Conservation (phyloP, 345 rosid genomes). For the Salix arbutifolia region DNA sequence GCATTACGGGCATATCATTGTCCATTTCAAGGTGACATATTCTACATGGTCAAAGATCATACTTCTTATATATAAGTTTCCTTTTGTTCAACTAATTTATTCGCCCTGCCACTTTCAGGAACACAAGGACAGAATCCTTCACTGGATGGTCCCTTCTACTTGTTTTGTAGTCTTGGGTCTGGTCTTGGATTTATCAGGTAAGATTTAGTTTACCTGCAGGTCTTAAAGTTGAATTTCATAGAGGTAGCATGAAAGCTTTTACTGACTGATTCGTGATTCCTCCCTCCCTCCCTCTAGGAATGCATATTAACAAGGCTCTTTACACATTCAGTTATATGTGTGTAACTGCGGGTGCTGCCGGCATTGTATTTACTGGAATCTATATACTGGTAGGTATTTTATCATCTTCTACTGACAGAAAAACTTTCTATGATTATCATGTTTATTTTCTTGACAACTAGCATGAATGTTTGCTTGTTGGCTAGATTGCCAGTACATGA, state of each 20-base stretch:
- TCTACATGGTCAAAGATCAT: neutral
- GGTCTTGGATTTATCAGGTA: slow-evolving; percentile 54
- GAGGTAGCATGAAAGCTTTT: neutral
- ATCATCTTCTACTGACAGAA: neutral
- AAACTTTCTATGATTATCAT: neutral
- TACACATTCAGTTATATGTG: slow-evolving; percentile 75
- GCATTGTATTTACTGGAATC: slow-evolving; percentile 58
- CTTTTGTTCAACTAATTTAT: neutral
- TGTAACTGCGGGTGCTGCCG: slow-evolving; percentile 71
- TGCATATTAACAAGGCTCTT: slow-evolving; percentile 82
- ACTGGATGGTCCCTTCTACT: slow-evolving; percentile 55
- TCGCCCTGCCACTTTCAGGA: slow-evolving; percentile 38
- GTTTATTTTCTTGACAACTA: neutral
- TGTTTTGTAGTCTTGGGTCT: slow-evolving; percentile 52
- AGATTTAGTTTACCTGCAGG: neutral
- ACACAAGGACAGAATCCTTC: slow-evolving; percentile 50
- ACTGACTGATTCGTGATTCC: neutral
- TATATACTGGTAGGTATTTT: slow-evolving; percentile 54
- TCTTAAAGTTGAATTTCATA: neutral
- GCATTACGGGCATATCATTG: slow-evolving; percentile 74
- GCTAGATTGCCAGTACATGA: neutral
- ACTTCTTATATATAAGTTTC: neutral
- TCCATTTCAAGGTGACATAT: slow-evolving; percentile 67
- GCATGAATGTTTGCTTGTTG: neutral
- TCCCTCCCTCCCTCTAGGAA: slow-evolving; percentile 44